A percentile compares a stretch with the other conserved stretches of the same genome.
phyloP scores from a whole-genome alignment of 225 moss, liverwort and hornwort species.

The Antitrichia curtipendula region DNA sequence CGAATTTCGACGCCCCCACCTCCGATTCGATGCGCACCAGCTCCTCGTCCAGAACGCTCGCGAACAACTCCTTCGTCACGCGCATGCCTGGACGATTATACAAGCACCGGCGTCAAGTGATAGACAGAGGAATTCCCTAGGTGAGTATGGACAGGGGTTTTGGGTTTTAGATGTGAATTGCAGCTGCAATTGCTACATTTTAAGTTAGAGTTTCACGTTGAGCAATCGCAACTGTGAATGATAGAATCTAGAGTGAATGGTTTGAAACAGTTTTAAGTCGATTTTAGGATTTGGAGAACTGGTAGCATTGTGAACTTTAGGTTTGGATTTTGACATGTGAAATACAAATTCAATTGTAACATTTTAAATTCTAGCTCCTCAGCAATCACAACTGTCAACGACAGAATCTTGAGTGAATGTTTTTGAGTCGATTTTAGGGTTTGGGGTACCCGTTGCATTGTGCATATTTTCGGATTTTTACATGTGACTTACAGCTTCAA shows the following conservation, averaged over 20 bases:
- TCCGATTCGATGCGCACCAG: slow-evolving; percentile 45
- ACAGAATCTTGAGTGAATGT: not conserved
- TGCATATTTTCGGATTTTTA: not conserved
- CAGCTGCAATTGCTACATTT: not conserved
- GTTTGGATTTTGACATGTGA: not conserved
- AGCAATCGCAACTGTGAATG: not conserved
- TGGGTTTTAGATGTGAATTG: not conserved
- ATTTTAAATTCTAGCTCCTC: not conserved
- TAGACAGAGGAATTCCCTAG: not conserved
- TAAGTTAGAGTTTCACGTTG: not conserved
- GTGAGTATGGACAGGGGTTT: not conserved
- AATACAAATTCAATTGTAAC: not conserved
- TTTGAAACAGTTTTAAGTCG: not conserved
- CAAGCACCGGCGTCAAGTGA: not conserved
- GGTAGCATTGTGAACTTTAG: not conserved
- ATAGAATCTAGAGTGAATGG: not conserved
- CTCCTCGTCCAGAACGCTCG: slow-evolving; percentile 57
- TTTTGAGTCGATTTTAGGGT: not conserved
- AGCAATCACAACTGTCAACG: not conserved
- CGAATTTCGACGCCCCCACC: slow-evolving; percentile 46
- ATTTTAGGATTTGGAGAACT: not conserved
- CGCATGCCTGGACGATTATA: slow-evolving; percentile 15
- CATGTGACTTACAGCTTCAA: not conserved
- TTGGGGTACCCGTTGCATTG: not conserved
- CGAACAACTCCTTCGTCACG: slow-evolving; percentile 60